Evolutionary conservation across 2,329 filamentous ascomycete genomes (phyloP), one percentile per base, ranked within the genome.

Genomic region (Botrytis medusae): DNA sequence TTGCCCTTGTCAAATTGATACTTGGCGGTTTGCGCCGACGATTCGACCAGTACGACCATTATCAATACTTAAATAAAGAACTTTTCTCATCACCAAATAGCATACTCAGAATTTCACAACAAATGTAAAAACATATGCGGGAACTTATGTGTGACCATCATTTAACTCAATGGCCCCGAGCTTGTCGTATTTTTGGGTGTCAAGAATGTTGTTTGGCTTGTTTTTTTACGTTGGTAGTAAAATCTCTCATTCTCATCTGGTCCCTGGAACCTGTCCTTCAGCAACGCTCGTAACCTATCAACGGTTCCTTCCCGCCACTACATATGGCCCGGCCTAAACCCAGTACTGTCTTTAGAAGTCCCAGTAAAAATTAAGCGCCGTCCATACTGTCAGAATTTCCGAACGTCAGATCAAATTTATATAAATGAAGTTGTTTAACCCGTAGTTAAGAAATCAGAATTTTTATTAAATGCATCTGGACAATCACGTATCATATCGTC

Each of bases 1-100:
- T 83, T 80, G 77, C 82, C 81, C 18, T 77, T 78, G 59, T 74
- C 77, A n/a, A 73, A 71, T 20, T 75, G 51, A 68, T 42, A 18
- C 46, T 34, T 22, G 40, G 7, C 25, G 9, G 3, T 42, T 25
- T 22, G 9, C 16, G n/a, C 48, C 48, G 73, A 64, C 8, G 7
- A 22, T 25, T 40, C 22, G 22, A 57, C 44, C n/a, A 42, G 22
- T 25, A 37, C 34, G 69, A 40, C 32, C 18, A 3, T 34, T 37
- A 48, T 46, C 5, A 37, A 25, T 29, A 5, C 25, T 10, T 51
- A 40, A 10, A 29, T 46, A 16, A 29, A 7, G 34, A 32, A 71
- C 37, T 22, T 37, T 25, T 32, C 22, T 40, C 25, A n/a, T 40
- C 1, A 14, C 40, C 25, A 29, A 54, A 54, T 40, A 20, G 8